Evolutionary conservation across 208 protist genomes (phyloP).

Genomic region (Acanthamoeba healyi): DNA sequence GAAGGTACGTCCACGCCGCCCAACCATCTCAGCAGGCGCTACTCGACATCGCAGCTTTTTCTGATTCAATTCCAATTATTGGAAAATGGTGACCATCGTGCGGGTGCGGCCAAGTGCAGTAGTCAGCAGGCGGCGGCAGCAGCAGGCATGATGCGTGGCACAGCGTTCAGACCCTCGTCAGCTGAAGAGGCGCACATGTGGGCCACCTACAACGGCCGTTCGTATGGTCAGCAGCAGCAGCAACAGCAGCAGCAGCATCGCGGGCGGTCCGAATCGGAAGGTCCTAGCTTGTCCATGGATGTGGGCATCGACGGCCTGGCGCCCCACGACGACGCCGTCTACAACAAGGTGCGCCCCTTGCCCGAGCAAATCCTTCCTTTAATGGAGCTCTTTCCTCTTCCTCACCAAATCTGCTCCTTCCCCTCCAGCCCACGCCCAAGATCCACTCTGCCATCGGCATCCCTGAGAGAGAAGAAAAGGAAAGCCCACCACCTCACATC

Average conservation of each 20-base stretch:
- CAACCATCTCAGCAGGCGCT: no score
- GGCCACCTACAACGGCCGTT: background rate
- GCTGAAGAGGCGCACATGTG: background rate
- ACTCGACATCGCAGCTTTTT: no score
- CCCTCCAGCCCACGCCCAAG: background rate
- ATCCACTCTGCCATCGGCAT: slow-evolving; percentile 4
- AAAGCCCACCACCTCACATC: slow-evolving; percentile 20
- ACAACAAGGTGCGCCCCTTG: background rate
- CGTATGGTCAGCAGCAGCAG: background rate
- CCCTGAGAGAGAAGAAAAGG: slow-evolving; percentile 14
- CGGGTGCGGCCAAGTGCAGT: background rate
- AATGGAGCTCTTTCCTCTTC: background rate
- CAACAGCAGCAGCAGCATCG: no score
- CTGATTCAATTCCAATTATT: background rate
- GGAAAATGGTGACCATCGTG: background rate
- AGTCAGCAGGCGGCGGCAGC: background rate
- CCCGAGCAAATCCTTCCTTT: no score
- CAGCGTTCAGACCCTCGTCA: background rate
- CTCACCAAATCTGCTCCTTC: background rate
- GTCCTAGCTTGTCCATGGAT: background rate
- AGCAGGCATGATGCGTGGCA: slow-evolving; percentile 29
- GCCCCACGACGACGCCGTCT: slow-evolving; percentile 26
- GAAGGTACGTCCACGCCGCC: no score
- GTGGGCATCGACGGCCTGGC: slow-evolving; percentile 10
- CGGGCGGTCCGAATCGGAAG: background rate